Percentiles rank a stretch among this genome's conserved stretches.
Conservation (phyloP, 2,329 filamentous ascomycete genomes). For the Pseudopithomyces chartarum region DNA sequence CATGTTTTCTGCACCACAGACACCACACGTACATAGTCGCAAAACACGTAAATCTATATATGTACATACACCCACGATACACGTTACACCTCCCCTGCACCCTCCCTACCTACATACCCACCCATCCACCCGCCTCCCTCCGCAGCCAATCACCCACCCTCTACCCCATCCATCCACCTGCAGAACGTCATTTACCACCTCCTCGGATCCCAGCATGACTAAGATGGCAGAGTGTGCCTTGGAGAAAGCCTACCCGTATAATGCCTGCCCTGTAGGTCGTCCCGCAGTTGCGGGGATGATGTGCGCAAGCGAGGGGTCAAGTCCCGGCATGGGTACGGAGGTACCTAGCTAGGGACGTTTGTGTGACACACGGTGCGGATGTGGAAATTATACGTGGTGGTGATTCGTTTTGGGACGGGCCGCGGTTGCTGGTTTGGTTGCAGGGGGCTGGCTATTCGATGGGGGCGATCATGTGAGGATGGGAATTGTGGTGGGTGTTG, state of each 20-base stretch:
- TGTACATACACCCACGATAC: not conserved
- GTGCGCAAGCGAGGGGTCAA: constrained; percentile 2
- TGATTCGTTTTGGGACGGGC: no score
- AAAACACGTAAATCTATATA: not conserved
- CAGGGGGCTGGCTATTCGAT: no score
- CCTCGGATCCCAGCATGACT: not conserved
- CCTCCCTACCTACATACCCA: no score
- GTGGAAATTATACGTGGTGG: not conserved
- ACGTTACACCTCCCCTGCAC: no score
- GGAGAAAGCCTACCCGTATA: not conserved
- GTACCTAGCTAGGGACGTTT: not conserved
- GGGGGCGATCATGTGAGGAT: no score
- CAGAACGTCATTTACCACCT: not conserved
- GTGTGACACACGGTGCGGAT: not conserved
- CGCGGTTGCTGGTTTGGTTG: not conserved
- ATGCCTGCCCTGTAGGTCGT: not conserved
- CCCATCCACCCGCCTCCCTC: no score
- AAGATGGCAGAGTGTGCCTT: not conserved
- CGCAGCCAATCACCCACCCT: no score
- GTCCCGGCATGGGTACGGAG: not conserved
- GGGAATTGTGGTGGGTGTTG: no score
- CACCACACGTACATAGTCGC: no score
- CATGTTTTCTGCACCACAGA: no score
- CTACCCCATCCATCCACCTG: not conserved
- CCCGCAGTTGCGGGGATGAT: constrained; percentile 3